Evolutionary conservation across 73 alveolate genomes (phyloP).

Genomic region (Paramecium bursaria): DNA sequence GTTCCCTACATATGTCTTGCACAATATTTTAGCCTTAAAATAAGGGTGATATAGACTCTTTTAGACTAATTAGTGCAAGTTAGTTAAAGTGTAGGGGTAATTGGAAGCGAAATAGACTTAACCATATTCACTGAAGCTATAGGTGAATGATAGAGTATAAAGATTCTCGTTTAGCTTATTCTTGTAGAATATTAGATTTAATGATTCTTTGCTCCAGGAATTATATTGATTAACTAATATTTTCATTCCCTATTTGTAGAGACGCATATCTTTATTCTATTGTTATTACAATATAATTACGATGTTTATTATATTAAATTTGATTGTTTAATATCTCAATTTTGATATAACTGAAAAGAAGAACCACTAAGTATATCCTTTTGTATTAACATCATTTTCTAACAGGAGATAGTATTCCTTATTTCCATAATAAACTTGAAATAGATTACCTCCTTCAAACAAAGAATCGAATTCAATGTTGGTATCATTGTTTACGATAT

Average conservation of each 20-base stretch:
- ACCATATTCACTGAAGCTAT: conserved; percentile 69
- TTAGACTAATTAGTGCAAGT: conserved; percentile 18
- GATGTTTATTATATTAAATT: conserved; percentile 81
- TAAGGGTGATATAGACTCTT: conserved; percentile 14
- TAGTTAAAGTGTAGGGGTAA: conserved; percentile 84
- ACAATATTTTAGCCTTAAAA: conserved; percentile 31
- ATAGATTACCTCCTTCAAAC: conserved; percentile 89
- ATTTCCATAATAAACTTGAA: conserved; percentile 69
- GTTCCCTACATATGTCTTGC: conserved; percentile 44
- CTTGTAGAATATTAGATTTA: conserved; percentile 66
- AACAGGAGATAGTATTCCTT: conserved; percentile 80
- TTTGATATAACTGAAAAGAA: conserved; percentile 70
- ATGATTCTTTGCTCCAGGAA: conserved; percentile 53
- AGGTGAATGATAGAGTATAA: conserved; percentile 79
- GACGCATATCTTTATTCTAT: conserved; percentile 77
- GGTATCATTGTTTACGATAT: conserved; percentile 56
- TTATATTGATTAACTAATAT: conserved; percentile 82
- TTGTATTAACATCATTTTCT: conserved; percentile 86
- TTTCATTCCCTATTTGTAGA: conserved; percentile 93
- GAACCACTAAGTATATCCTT: conserved; percentile 94
- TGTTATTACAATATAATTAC: not conserved
- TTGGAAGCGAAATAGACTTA: conserved; percentile 83
- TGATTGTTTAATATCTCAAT: conserved; percentile 40
- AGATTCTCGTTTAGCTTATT: conserved; percentile 16
- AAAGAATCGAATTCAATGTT: conserved; percentile 83